Evolutionary conservation across 495 filamentous ascomycete genomes (phyloP), one percentile per base, ranked within the genome.

Genomic region (Tuber aestivum): DNA sequence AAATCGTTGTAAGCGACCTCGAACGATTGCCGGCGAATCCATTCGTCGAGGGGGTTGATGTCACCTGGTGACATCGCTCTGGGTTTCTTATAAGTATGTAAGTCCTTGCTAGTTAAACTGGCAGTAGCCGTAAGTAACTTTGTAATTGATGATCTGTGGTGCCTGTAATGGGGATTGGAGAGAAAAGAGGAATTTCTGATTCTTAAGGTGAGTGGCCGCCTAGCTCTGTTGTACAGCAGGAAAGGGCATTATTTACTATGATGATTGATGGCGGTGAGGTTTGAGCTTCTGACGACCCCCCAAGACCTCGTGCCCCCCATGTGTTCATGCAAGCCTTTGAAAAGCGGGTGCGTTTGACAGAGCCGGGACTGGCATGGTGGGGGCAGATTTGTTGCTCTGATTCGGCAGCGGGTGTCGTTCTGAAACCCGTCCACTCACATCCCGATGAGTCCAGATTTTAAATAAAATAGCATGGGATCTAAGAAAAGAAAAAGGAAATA

Each of bases 21-120:
- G 35, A 65, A 72, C 21, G 78, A 77, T 72, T 79, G 76, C 4
- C 35, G 41, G 48, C 70, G 78, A n/a, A 79, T 79, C 78, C 78
- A 79, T 27, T 70, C 69, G 65, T 79, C 78, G 9, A 79, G 23
- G 6, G 45, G 73, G 68, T 75, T 71, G 32, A 38, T 23, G 35
- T 73, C 71, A 10, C 56, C 56, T 20, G 56, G 56, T 65, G 56
- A 65, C 56, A 65, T 65, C 56, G 56, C 20, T 35, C 50, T 3
- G 50, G 44, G 50, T 32, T 61, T 3, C 50, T 61, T 27, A 61
- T 27, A 61, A 61, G 27, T 61, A 65, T 65, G 27, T 35, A 35
- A 65, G 50, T 4, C n/a, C 50, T 32, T 6, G 23, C 0, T 32
- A 27, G n/a, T 65, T 16, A 65, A 65, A 65, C 27, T 35, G 1